Conservation (phyloP, 257 asterid genomes). For the Handroanthus guayacan region DNA sequence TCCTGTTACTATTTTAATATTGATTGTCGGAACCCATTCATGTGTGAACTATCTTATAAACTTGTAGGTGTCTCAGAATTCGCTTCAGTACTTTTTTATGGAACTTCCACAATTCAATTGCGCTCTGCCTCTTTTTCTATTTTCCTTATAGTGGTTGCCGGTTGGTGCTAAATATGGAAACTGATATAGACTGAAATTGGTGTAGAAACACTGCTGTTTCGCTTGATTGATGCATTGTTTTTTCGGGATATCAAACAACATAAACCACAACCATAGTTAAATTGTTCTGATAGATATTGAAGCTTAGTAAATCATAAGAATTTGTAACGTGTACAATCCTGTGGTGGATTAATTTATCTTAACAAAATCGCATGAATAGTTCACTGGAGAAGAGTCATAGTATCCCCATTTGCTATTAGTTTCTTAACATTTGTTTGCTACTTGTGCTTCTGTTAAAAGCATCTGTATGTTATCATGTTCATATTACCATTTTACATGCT, state of each 20-base stretch:
- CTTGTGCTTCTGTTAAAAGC: neutral
- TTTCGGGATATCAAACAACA: conserved; percentile 1
- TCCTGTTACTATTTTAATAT: neutral
- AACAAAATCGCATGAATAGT: neutral
- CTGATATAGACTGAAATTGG: neutral
- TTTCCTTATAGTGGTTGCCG: neutral
- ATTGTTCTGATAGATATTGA: conserved; percentile 18
- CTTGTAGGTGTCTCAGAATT: neutral
- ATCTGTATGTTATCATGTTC: neutral
- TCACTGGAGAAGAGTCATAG: conserved; percentile 10
- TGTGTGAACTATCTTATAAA: neutral
- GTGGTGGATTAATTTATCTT: neutral
- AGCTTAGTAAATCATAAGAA: neutral
- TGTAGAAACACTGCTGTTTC: neutral
- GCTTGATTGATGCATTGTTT: neutral
- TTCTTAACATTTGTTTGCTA: neutral
- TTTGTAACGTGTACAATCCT: neutral
- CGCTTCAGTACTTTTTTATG: neutral
- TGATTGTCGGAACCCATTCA: conserved; percentile 13
- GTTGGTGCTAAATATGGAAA: neutral
- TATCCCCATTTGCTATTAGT: conserved; percentile 12
- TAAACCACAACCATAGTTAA: neutral
- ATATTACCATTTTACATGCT: neutral
- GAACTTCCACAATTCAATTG: neutral
- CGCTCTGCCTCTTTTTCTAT: neutral